Conservation (phyloP, 148 eudicot genomes). For the Chenopodium album region DNA sequence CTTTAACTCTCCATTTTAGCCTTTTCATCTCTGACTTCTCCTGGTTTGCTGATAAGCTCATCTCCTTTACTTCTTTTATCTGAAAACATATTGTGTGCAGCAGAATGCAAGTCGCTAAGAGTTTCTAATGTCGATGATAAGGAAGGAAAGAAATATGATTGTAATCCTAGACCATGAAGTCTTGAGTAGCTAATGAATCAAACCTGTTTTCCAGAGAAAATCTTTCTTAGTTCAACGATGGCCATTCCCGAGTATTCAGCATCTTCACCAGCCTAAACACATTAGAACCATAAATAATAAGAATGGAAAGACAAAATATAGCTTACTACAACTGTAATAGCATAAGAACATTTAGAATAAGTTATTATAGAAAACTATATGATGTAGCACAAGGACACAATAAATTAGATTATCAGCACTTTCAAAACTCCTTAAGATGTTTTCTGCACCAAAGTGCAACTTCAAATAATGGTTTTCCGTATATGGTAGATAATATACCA, state of each 20-base stretch:
- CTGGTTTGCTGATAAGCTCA: conserved; percentile 88
- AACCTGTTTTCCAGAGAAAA: conserved; percentile 70
- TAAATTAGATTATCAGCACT: neutral
- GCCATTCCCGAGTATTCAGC: conserved; percentile 54
- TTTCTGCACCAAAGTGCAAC: neutral
- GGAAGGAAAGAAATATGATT: neutral
- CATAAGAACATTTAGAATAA: neutral
- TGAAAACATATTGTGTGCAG: conserved; percentile 21
- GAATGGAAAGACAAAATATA: neutral
- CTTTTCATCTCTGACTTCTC: conserved; percentile 66
- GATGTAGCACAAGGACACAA: neutral
- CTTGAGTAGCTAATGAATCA: neutral
- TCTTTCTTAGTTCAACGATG: conserved; percentile 64
- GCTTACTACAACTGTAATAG: neutral
- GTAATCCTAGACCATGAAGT: too few species aligned
- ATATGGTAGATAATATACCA: too few species aligned
- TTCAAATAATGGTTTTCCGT: too few species aligned
- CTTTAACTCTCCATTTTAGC: conserved; percentile 66
- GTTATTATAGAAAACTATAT: neutral
- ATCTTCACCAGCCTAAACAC: conserved; percentile 72
- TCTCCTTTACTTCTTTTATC: conserved; percentile 67
- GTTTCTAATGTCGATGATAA: neutral
- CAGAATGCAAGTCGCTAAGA: neutral
- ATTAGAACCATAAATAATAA: conserved; percentile 19
- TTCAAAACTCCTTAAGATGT: neutral